Base-by-base conservation (phyloP, 768 basidiomycete genomes). In the Omphalotus guepiniiformis region DNA sequence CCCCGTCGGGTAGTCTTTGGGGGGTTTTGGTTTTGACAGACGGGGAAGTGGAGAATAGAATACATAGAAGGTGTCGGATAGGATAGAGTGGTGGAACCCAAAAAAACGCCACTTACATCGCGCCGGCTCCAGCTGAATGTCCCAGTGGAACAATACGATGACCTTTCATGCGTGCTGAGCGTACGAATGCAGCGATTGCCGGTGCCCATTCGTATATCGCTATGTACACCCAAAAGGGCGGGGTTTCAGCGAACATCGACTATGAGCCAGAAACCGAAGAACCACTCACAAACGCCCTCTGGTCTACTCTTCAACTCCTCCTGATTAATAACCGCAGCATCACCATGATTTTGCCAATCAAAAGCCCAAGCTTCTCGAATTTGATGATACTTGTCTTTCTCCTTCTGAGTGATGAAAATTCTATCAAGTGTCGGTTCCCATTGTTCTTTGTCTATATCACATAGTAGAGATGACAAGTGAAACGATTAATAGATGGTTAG, bases 391-490 rank as follows among this genome's bases (percentile, higher is more conserved):
- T 32, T 39, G 18, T 53, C 39, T 32, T 58, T 61, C 1, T 8
- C 18, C 6, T 49, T 41, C 36, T 66, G 62, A 8, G 55, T 42
- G 6, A 50, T 32, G 55, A 76, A 74, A 9, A 78, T 57, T 0
- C 53, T 53, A 29, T 67, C 53, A 15, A 80, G 68, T 3, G 66
- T 64, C 1, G 75, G 72, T 48, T 79, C 77, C 76, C 77, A 80
- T 53, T 74, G 71, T 53, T 80, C 76, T 52, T 80, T 79, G 56
- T 77, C 78, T 80, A 52, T 28, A 28, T 12, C n/a, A 44, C 22
- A 30, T 15, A 38, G 26, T 4, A 39, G 6, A 12, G 25, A 26
- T 38, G 13, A n/a, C 13, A 25, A 32, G 29, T 12, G 3, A 22
- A 8, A 26, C 28, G 36, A 42, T 23, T 13, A 25, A 23, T 32